These are phyloP conservation scores for Pseudocercospora cruenta DNA, from an alignment of 2,329 filamentous ascomycete genomes.

Conservation along the genomic window DNA sequence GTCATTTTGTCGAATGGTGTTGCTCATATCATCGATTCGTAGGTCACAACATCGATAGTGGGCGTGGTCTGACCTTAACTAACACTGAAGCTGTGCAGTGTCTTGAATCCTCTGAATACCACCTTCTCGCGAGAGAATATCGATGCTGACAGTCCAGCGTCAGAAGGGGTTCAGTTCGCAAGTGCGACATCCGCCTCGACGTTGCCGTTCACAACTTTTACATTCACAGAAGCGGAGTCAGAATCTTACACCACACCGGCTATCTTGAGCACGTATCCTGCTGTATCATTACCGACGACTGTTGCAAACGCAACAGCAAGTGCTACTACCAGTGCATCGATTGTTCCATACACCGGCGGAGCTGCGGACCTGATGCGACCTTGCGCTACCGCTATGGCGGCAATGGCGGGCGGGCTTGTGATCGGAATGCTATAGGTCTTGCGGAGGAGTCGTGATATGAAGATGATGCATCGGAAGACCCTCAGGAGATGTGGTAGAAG, in stretches of 20 bases:
- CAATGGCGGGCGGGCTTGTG: too few relatives aligned
- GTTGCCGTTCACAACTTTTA: background rate
- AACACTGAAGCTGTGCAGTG: background rate
- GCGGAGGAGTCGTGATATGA: too few relatives aligned
- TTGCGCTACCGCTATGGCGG: too few relatives aligned
- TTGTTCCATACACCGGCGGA: background rate
- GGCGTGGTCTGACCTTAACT: too few relatives aligned
- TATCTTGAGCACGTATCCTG: background rate
- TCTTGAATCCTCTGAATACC: background rate
- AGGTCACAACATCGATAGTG: background rate
- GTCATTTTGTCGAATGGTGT: slow-evolving; percentile 8
- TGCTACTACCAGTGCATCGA: background rate
- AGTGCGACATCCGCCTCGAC: background rate
- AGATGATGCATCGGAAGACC: too few relatives aligned
- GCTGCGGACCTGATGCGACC: background rate
- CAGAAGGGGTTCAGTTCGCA: background rate
- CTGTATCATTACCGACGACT: background rate
- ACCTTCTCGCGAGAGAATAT: background rate
- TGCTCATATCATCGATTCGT: slow-evolving; percentile 6
- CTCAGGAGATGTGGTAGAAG: too few relatives aligned
- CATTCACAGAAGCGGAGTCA: background rate
- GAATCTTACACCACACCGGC: background rate
- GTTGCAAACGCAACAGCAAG: background rate
- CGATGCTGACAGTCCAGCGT: background rate
- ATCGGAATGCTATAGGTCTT: too few relatives aligned